Evolutionary conservation across 1,284 basidiomycete genomes (phyloP).

Genomic region (Amylostereum areolatum): DNA sequence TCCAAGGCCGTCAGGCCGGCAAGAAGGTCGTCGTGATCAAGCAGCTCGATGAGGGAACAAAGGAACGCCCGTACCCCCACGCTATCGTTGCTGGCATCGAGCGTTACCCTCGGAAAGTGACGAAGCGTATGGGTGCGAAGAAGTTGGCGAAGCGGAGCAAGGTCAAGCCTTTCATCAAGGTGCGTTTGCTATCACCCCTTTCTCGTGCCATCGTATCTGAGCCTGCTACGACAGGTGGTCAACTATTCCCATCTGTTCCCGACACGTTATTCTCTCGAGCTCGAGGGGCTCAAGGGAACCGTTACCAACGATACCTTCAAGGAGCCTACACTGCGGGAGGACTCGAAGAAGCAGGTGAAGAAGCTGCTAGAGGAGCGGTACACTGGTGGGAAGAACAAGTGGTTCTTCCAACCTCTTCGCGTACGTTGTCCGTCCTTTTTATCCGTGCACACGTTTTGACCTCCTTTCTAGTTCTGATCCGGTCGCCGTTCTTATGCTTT

Average conservation of each 20-base stretch:
- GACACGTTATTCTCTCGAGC: slow-evolving; percentile 92
- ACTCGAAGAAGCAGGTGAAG: slow-evolving; percentile 94
- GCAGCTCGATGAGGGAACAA: slow-evolving; percentile 83
- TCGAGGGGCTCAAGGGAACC: slow-evolving; percentile 86
- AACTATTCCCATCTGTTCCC: slow-evolving; percentile 99
- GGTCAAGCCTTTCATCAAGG: slow-evolving; percentile 99
- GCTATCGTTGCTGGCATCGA: slow-evolving; percentile 95
- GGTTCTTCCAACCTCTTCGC: slow-evolving; percentile 84
- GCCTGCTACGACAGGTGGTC: slow-evolving; percentile 48
- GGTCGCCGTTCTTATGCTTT: slow-evolving; percentile 2
- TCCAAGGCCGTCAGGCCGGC: slow-evolving; percentile 94
- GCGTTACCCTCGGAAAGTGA: slow-evolving; percentile 94
- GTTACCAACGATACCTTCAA: slow-evolving; percentile 88
- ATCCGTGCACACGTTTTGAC: not conserved
- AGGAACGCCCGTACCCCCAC: slow-evolving; percentile 90
- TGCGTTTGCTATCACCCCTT: slow-evolving; percentile 33
- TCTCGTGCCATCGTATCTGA: not conserved
- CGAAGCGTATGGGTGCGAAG: slow-evolving; percentile 94
- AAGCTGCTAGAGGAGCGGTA: slow-evolving; percentile 93
- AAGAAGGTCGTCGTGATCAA: slow-evolving; percentile 91
- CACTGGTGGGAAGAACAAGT: slow-evolving; percentile 87
- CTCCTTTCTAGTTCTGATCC: slow-evolving; percentile 11
- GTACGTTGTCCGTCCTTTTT: slow-evolving; percentile 36
- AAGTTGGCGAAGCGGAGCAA: slow-evolving; percentile 86
- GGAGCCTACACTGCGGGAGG: slow-evolving; percentile 88